Evolutionary conservation across 371 early-diverging fungal genomes (phyloP).

Genomic region (Apophysomyces variabilis): DNA sequence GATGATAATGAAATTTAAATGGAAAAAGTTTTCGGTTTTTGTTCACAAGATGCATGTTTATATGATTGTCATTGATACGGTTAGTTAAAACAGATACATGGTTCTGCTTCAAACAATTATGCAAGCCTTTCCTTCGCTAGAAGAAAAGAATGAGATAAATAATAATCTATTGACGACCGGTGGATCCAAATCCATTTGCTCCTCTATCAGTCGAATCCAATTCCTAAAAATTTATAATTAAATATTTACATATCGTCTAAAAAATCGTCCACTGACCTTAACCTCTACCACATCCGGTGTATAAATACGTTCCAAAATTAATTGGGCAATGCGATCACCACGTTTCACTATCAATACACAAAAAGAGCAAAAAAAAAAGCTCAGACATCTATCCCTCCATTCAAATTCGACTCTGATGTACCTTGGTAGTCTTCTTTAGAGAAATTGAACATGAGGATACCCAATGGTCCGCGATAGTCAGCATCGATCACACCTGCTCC

Average conservation of each 20-base stretch:
- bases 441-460: slow-evolving; percentile 93
- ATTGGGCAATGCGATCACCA: slow-evolving; percentile 98
- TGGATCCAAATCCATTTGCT: slow-evolving; percentile 93
- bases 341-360: slow-evolving; percentile 56
- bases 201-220: slow-evolving; percentile 86
- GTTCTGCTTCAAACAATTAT: too few relatives aligned
- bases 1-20: too few relatives aligned
- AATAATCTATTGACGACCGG: slow-evolving; percentile 64
- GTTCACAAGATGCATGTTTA: background rate
- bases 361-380: too few relatives aligned
- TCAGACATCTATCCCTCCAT: too few relatives aligned
- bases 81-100: too few relatives aligned
- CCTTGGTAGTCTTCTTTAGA: slow-evolving; percentile 77
- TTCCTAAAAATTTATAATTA: slow-evolving; percentile 33
- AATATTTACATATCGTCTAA: background rate
- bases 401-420: slow-evolving; percentile 23
- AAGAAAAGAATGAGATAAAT: background rate
- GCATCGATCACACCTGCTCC: slow-evolving; percentile 98
- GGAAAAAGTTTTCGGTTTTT: too few relatives aligned
- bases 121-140: background rate
- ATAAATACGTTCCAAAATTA: slow-evolving; percentile 87
- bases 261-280: slow-evolving; percentile 46
- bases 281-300: slow-evolving; percentile 85
- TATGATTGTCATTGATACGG: too few relatives aligned
- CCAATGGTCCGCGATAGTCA: slow-evolving; percentile 89